These are phyloP conservation scores for Nymphaea thermarum DNA, from an alignment of 164 flowering plant species.

Conservation along the genomic window DNA sequence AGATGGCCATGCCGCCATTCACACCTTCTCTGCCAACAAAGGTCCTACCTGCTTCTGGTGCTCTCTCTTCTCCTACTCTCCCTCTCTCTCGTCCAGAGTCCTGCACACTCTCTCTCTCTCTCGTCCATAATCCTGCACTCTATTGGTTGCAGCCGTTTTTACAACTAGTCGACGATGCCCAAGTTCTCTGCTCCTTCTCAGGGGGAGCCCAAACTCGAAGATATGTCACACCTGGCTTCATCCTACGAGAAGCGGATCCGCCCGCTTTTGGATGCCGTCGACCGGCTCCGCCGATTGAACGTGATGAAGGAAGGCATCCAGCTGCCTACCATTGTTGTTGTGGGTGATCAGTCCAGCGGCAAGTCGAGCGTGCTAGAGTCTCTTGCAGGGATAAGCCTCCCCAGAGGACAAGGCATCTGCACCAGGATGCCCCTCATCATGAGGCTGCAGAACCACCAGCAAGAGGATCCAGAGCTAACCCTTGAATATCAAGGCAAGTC, in stretches of 20 bases:
- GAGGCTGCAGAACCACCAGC: slow-evolving; percentile 3
- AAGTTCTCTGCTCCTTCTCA: neutral
- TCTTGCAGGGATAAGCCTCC: slow-evolving; percentile 9
- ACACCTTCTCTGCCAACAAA: no score
- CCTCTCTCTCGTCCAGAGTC: neutral
- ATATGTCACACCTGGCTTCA: neutral
- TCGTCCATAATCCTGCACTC: no score
- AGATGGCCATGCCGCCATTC: no score
- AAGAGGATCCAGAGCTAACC: neutral
- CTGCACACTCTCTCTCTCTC: no score
- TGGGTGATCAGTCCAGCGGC: slow-evolving; percentile 11
- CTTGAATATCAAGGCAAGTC: slow-evolving; percentile 14
- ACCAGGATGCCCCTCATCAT: slow-evolving; percentile 12
- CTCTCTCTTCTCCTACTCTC: neutral
- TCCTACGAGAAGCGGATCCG: slow-evolving; percentile 7
- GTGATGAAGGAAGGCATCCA: slow-evolving; percentile 12
- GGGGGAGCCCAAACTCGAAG: neutral
- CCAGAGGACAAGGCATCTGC: slow-evolving; percentile 12
- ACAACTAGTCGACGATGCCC: neutral
- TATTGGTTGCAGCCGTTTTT: neutral
- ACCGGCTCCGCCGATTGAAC: slow-evolving; percentile 4
- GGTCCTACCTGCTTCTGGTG: no score
- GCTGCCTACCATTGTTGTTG: slow-evolving; percentile 12
- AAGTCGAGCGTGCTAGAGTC: slow-evolving; percentile 13
- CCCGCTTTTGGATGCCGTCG: slow-evolving; percentile 8